These are phyloP conservation scores for Penicillium nucicola DNA, from an alignment of 495 filamentous ascomycete species.

Conservation along the genomic window DNA sequence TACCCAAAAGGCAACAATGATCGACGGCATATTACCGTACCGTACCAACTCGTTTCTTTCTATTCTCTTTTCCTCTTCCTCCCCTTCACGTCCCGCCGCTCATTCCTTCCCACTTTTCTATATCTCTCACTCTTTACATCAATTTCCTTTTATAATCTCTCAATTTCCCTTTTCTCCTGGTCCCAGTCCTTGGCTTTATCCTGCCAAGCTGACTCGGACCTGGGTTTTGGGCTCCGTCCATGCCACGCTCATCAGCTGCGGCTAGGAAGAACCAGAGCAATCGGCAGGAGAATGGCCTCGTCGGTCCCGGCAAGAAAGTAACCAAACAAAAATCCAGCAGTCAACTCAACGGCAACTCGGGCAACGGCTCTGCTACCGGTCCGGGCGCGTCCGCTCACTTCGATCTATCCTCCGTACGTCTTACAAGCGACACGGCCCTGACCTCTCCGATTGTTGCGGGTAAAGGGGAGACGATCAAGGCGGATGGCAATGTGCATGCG, in stretches of 20 bases:
- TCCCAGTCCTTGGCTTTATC: slow-evolving; percentile 51
- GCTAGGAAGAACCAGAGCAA: slow-evolving; percentile 60
- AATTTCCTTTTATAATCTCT: slow-evolving; percentile 1
- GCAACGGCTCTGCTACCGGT: slow-evolving; percentile 44
- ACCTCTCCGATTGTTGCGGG: slow-evolving; percentile 36
- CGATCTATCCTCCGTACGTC: slow-evolving; percentile 43
- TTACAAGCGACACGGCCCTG: slow-evolving; percentile 38
- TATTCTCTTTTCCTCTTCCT: slow-evolving; percentile 11
- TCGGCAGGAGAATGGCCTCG: slow-evolving; percentile 83
- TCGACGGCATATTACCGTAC: slow-evolving; percentile 22
- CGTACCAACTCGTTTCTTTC: slow-evolving; percentile 12
- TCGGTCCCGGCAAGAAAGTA: slow-evolving; percentile 80
- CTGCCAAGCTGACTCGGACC: slow-evolving; percentile 54
- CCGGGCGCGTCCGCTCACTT: slow-evolving; percentile 41
- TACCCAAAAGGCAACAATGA: slow-evolving; percentile 15
- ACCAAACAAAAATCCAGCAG: slow-evolving; percentile 63
- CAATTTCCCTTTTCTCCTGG: slow-evolving; percentile 28
- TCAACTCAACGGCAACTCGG: slow-evolving; percentile 53
- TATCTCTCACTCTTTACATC: not conserved
- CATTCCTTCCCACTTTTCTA: not conserved
- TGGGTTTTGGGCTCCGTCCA: slow-evolving; percentile 50
- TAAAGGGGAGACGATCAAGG: slow-evolving; percentile 33
- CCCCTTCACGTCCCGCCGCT: not conserved
- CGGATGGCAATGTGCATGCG: slow-evolving; percentile 34
- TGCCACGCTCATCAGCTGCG: slow-evolving; percentile 75